Conservation (phyloP, 768 basidiomycete genomes). For the Calocera viscosa region DNA sequence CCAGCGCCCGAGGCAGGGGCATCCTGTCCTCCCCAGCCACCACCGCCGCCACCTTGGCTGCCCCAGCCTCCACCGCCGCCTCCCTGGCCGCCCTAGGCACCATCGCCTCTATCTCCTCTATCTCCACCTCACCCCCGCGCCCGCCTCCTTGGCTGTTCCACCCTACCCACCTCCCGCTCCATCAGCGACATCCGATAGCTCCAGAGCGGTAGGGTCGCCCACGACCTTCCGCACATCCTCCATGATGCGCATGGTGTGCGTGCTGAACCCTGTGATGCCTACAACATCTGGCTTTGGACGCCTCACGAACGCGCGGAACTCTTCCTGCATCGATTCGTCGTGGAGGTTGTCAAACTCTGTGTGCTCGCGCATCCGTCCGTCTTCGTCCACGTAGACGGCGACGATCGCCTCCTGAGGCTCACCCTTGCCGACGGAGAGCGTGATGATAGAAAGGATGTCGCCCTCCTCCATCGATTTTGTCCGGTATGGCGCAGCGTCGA, state of each 20-base stretch:
- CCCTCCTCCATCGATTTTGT: conserved; percentile 53
- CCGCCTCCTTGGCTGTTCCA: too few relatives aligned
- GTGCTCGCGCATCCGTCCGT: conserved; percentile 82
- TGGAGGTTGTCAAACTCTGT: conserved; percentile 77
- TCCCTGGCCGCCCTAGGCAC: conserved; percentile 51
- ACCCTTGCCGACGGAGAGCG: conserved; percentile 89
- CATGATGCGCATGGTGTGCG: conserved; percentile 43
- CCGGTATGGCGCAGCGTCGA: conserved; percentile 67
- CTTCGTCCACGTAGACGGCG: conserved; percentile 73
- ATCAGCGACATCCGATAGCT: too few relatives aligned
- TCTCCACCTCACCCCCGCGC: too few relatives aligned
- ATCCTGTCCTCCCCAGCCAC: conserved; percentile 13
- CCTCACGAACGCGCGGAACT: conserved; percentile 71
- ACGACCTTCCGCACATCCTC: not conserved
- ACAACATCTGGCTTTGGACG: conserved; percentile 78
- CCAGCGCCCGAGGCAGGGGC: conserved; percentile 7
- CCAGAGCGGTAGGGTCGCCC: not conserved
- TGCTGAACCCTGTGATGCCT: conserved; percentile 77
- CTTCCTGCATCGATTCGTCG: conserved; percentile 51
- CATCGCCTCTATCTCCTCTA: conserved; percentile 43
- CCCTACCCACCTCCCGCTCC: too few relatives aligned
- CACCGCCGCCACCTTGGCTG: not conserved
- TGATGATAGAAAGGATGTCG: conserved; percentile 66
- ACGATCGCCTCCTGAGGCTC: conserved; percentile 84
- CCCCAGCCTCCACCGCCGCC: conserved; percentile 25